These are phyloP conservation scores for Fusarium piperis DNA, from an alignment of 2,329 filamentous ascomycete genomes.

Conservation along the genomic window DNA sequence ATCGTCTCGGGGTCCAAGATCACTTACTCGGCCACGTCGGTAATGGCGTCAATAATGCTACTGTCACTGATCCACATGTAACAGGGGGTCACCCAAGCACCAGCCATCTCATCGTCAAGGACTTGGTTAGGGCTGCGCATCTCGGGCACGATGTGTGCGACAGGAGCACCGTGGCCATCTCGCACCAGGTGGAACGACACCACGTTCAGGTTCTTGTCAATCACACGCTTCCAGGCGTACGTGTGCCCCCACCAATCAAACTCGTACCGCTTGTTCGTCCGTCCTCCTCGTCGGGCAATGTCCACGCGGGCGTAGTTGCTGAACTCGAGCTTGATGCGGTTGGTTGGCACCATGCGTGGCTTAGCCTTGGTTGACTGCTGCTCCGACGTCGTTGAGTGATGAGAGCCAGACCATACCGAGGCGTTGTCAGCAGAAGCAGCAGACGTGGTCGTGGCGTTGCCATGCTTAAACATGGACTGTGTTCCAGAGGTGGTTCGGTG, in stretches of 20 bases:
- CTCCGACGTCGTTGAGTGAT: constrained; percentile 28
- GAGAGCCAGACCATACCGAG: constrained; percentile 40
- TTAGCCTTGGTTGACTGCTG: constrained; percentile 45
- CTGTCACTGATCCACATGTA: constrained; percentile 90
- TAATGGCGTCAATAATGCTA: constrained; percentile 72
- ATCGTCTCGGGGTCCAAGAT: neutral
- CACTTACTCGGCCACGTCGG: constrained; percentile 87
- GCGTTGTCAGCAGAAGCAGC: constrained; percentile 31
- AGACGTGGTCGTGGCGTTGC: constrained; percentile 20
- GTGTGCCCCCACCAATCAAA: constrained; percentile 93
- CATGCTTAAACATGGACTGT: constrained; percentile 36
- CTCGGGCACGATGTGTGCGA: constrained; percentile 89
- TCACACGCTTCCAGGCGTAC: constrained; percentile 85
- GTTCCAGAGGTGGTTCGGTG: constrained; percentile 41
- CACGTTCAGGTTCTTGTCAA: constrained; percentile 73
- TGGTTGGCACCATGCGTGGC: constrained; percentile 65
- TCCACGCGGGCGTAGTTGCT: constrained; percentile 97
- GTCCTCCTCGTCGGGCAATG: constrained; percentile 73
- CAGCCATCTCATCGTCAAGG: constrained; percentile 76
- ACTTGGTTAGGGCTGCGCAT: constrained; percentile 76
- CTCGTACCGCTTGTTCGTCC: constrained; percentile 79
- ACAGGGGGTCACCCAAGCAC: constrained; percentile 90
- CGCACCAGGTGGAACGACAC: constrained; percentile 84
- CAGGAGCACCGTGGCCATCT: constrained; percentile 65
- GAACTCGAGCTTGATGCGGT: constrained; percentile 90